Conservation (phyloP, 345 rosid genomes). For the Lumnitzera littorea region DNA sequence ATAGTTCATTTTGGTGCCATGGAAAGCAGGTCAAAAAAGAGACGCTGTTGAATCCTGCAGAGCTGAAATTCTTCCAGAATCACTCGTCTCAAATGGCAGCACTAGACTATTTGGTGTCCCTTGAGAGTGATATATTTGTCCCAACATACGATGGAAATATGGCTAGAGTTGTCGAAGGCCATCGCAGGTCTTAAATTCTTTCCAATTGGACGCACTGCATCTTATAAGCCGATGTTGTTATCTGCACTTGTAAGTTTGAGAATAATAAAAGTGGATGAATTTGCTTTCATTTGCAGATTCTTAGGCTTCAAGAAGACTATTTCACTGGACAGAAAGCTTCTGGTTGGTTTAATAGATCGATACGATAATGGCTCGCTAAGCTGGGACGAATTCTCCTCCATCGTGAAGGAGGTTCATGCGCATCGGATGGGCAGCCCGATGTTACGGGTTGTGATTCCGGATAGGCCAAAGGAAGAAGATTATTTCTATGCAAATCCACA, state of each 20-base stretch:
- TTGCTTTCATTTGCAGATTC: slow-evolving; percentile 36
- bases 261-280: too few species aligned
- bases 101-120: slow-evolving; percentile 73
- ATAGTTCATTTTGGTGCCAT: neutral
- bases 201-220: neutral
- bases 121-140: slow-evolving; percentile 87
- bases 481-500: slow-evolving; percentile 89
- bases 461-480: slow-evolving; percentile 95
- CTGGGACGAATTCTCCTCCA: slow-evolving; percentile 79
- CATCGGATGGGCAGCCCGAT: slow-evolving; percentile 72
- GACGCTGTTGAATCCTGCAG: slow-evolving; percentile 54
- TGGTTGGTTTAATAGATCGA: slow-evolving; percentile 64
- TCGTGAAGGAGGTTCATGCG: slow-evolving; percentile 61
- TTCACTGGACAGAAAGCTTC: slow-evolving; percentile 58
- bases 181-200: slow-evolving; percentile 50
- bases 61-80: slow-evolving; percentile 58
- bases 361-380: slow-evolving; percentile 49
- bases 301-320: slow-evolving; percentile 89
- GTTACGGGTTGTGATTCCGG: slow-evolving; percentile 47
- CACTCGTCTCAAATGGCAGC: slow-evolving; percentile 96
- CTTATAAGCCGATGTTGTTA: too few species aligned
- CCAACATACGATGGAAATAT: slow-evolving; percentile 93
- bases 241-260: too few species aligned
- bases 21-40: slow-evolving; percentile 76
- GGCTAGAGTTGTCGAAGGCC: slow-evolving; percentile 99